These are phyloP conservation scores for Fibroporia radiculosa DNA, from an alignment of 768 basidiomycete genomes.

Conservation along the genomic window DNA sequence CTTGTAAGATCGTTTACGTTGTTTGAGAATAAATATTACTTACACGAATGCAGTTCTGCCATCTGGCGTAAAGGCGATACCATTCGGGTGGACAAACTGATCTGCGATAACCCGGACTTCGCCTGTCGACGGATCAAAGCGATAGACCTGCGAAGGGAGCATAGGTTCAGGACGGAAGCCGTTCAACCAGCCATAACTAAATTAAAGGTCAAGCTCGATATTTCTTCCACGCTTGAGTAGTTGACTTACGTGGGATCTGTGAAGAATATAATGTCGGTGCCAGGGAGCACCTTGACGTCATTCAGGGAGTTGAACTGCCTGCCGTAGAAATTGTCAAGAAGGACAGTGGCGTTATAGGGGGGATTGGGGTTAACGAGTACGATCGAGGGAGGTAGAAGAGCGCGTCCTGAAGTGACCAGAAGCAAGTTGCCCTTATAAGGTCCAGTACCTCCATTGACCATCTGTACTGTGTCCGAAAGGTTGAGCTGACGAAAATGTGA, in stretches of 20 bases:
- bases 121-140: constrained; percentile 60
- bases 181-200: constrained; percentile 57
- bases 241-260: constrained; percentile 59
- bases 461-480: constrained; percentile 51
- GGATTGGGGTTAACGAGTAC: constrained; percentile 55
- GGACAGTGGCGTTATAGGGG: constrained; percentile 59
- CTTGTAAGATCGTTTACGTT: constrained; percentile 1
- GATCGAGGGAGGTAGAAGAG: constrained; percentile 51
- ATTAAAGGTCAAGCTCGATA: not conserved
- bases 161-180: constrained; percentile 60
- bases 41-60: constrained; percentile 62
- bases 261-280: constrained; percentile 62
- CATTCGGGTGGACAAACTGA: constrained; percentile 65
- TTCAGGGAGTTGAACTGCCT: constrained; percentile 79
- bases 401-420: constrained; percentile 63
- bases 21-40: constrained; percentile 9
- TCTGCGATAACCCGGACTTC: constrained; percentile 67
- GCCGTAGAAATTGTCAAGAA: constrained; percentile 75
- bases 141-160: constrained; percentile 71
- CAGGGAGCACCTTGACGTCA: constrained; percentile 67
- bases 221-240: not conserved
- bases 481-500: constrained; percentile 34
- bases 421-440: constrained; percentile 51
- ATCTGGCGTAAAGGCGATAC: constrained; percentile 63
- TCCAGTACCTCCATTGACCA: constrained; percentile 66